A percentile compares a stretch with the other conserved stretches of the same genome.
phyloP scores from a whole-genome alignment of 306 rosid species.

The Macrotyloma uniflorum region DNA sequence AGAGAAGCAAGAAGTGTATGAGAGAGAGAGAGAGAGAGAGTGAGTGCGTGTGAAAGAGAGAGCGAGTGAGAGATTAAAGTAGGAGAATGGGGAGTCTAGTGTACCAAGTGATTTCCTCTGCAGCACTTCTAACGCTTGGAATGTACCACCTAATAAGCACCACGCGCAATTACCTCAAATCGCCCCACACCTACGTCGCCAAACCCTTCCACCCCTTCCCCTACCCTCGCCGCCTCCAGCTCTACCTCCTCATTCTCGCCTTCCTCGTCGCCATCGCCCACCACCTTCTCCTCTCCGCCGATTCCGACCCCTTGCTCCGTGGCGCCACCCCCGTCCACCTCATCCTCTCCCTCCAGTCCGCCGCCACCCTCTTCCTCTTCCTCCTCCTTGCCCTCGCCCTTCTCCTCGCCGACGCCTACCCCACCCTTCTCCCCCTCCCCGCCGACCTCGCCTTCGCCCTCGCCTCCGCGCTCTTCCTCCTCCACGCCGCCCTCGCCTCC shows the following conservation, averaged over 20 bases:
- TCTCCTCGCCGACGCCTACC: slow-evolving; percentile 64
- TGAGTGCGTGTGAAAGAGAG: not conserved
- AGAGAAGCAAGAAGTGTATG: not conserved
- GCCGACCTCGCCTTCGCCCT: slow-evolving; percentile 71
- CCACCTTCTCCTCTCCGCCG: slow-evolving; percentile 58
- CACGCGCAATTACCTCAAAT: slow-evolving; percentile 64
- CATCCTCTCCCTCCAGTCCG: slow-evolving; percentile 76
- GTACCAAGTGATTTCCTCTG: slow-evolving; percentile 59
- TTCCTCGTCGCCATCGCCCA: slow-evolving; percentile 63
- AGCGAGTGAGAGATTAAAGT: not conserved
- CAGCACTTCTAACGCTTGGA: slow-evolving; percentile 60
- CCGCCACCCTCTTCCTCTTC: slow-evolving; percentile 69
- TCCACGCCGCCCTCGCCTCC: slow-evolving; percentile 57
- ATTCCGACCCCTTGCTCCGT: slow-evolving; percentile 71
- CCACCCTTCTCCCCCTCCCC: slow-evolving; percentile 61
- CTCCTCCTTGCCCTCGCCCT: slow-evolving; percentile 59
- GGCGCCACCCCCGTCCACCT: slow-evolving; percentile 86
- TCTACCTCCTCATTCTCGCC: slow-evolving; percentile 51
- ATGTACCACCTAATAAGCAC: slow-evolving; percentile 65
- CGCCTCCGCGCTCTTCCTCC: slow-evolving; percentile 68
- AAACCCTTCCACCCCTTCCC: slow-evolving; percentile 82
- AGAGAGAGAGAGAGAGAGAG: not conserved
- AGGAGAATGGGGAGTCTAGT: slow-evolving; percentile 45
- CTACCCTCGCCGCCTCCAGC: slow-evolving; percentile 62
- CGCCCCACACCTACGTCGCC: slow-evolving; percentile 70